These are phyloP conservation scores for Phoma sp. DNA, from an alignment of 2,329 filamentous ascomycete species.

Conservation along the genomic window DNA sequence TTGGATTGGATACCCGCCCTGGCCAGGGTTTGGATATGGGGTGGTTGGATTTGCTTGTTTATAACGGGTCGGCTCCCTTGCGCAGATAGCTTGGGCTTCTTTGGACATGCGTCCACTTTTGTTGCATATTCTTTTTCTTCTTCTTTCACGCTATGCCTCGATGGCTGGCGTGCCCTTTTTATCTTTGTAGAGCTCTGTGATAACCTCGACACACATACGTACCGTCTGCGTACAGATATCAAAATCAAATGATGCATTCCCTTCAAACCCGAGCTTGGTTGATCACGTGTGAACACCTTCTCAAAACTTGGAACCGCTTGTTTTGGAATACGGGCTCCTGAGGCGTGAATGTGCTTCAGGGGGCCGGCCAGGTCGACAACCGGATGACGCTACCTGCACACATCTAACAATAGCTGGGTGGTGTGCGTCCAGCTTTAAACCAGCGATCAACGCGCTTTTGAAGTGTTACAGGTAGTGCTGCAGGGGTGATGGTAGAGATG, in stretches of 20 bases:
- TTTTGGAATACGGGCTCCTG: too few species aligned
- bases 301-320: too few species aligned
- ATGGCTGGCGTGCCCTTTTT: conserved; percentile 16
- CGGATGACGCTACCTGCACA: too few species aligned
- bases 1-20: conserved; percentile 20
- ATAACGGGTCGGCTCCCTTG: conserved; percentile 19
- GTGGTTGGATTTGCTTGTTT: conserved; percentile 25
- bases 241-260: conserved; percentile 11
- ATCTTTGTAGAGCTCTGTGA: conserved; percentile 15
- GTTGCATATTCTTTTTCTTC: conserved; percentile 21
- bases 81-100: conserved; percentile 9
- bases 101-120: conserved; percentile 10
- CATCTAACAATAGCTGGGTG: too few species aligned
- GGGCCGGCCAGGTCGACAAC: too few species aligned
- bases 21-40: conserved; percentile 19
- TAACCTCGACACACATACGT: conserved; percentile 15
- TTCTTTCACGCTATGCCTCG: conserved; percentile 17
- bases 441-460: too few species aligned
- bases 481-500: too few species aligned
- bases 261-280: too few species aligned
- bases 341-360: too few species aligned
- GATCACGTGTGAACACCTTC: too few species aligned
- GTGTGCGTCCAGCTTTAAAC: too few species aligned
- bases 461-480: too few species aligned
- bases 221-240: conserved; percentile 12